These are phyloP conservation scores for Onygena corvina DNA, from an alignment of 2,329 filamentous ascomycete species.

Conservation along the genomic window DNA sequence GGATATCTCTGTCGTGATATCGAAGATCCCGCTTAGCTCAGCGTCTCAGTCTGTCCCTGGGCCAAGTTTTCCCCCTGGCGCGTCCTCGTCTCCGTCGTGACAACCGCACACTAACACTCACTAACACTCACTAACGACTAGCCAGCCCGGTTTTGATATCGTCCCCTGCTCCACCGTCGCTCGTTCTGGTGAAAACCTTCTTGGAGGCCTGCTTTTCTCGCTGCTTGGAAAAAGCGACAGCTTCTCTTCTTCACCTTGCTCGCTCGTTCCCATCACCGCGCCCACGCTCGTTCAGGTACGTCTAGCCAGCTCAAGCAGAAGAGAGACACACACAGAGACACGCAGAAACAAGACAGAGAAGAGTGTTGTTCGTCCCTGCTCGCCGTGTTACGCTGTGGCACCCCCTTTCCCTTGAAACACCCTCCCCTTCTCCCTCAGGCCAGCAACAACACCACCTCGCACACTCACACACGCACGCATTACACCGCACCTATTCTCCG, in stretches of 20 bases:
- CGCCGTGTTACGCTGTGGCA: conserved; percentile 2
- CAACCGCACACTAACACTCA: too few relatives aligned
- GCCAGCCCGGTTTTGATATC: neutral
- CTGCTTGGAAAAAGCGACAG: neutral
- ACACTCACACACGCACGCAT: neutral
- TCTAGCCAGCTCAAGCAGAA: neutral
- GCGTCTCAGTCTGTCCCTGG: conserved; percentile 2
- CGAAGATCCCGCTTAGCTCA: conserved; percentile 2
- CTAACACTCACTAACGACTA: too few relatives aligned
- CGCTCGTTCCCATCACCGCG: neutral
- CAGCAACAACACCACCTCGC: neutral
- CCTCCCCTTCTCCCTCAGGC: conserved; percentile 1
- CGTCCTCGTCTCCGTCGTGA: neutral
- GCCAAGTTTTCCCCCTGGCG: neutral
- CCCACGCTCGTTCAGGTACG: neutral
- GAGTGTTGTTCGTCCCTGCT: neutral
- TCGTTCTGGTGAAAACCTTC: neutral
- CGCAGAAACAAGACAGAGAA: neutral
- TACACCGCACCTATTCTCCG: neutral
- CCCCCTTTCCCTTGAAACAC: conserved; percentile 5
- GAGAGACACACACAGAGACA: neutral
- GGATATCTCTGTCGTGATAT: too few relatives aligned
- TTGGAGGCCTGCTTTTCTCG: neutral
- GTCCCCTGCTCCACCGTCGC: neutral
- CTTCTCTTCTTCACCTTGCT: neutral